A percentile compares a stretch with the other conserved stretches of the same genome.
Evolutionary conservation across 1,139 yeast genomes (phyloP).

Genomic region (Arxiozyma bovina): DNA sequence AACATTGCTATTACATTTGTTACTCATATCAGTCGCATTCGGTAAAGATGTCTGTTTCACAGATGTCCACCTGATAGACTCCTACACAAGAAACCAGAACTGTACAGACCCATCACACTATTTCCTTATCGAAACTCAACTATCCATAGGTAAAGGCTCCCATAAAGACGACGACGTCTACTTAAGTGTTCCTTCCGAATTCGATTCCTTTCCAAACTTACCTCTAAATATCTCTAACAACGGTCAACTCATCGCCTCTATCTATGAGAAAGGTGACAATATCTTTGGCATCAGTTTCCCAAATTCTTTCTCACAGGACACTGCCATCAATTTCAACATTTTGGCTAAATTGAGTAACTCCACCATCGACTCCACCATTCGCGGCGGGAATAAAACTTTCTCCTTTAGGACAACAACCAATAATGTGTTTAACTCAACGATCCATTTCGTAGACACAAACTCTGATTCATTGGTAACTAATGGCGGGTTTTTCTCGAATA

Average conservation of each 20-base stretch:
- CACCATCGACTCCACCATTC: conserved; percentile 10
- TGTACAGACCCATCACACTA: conserved; percentile 24
- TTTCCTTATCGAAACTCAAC: conserved; percentile 22
- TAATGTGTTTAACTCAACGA: conserved; percentile 12
- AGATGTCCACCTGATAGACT: conserved; percentile 18
- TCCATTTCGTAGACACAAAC: conserved; percentile 18
- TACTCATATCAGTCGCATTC: not conserved
- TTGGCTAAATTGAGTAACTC: conserved; percentile 17
- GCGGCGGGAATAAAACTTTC: conserved; percentile 16
- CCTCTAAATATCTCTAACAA: conserved; percentile 15
- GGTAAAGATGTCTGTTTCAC: conserved; percentile 8
- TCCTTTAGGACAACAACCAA: conserved; percentile 19
- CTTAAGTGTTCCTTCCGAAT: conserved; percentile 21
- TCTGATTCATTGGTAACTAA: conserved; percentile 15
- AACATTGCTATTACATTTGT: not conserved
- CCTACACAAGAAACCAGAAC: conserved; percentile 16
- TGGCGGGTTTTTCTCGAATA: conserved; percentile 19
- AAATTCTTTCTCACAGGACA: conserved; percentile 7
- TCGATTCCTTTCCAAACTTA: conserved; percentile 15
- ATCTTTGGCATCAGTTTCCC: conserved; percentile 18
- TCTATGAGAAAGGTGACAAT: conserved; percentile 4
- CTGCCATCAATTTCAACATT: conserved; percentile 21
- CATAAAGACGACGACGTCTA: conserved; percentile 11
- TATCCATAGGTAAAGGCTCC: conserved; percentile 18
- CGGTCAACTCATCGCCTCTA: conserved; percentile 2